These are phyloP conservation scores for Puccinia triticina DNA, from an alignment of 1,284 basidiomycete species.

Conservation along the genomic window DNA sequence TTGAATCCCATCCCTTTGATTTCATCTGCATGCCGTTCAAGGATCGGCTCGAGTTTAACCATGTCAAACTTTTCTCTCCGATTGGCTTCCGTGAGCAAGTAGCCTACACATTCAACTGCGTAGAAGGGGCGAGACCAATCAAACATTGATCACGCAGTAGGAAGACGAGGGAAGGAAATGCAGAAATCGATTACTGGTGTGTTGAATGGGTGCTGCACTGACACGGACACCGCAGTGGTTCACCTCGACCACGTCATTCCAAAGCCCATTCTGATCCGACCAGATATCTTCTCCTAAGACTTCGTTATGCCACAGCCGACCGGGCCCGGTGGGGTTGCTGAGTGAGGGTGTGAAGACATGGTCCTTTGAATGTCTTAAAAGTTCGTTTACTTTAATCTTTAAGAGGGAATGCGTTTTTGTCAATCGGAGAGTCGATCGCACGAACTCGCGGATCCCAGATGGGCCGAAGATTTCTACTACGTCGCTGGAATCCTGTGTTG, in stretches of 20 bases:
- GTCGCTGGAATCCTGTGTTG: conserved; percentile 25
- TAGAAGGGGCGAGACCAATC: neutral
- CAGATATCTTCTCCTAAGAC: conserved; percentile 69
- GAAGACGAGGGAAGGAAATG: neutral
- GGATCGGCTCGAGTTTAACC: conserved; percentile 59
- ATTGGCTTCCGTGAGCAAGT: conserved; percentile 71
- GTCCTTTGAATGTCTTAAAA: conserved; percentile 67
- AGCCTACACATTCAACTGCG: conserved; percentile 80
- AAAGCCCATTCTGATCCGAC: conserved; percentile 71
- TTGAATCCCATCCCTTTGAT: conserved; percentile 60
- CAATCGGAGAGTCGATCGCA: conserved; percentile 73
- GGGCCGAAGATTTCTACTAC: conserved; percentile 80
- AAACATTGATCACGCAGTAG: neutral
- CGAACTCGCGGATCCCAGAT: conserved; percentile 74
- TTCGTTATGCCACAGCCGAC: conserved; percentile 67
- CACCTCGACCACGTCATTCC: conserved; percentile 67
- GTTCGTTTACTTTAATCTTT: conserved; percentile 76
- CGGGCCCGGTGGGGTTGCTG: conserved; percentile 63
- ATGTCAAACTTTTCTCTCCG: conserved; percentile 61
- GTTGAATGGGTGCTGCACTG: conserved; percentile 76
- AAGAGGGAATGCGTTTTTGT: conserved; percentile 71
- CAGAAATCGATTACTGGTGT: conserved; percentile 61
- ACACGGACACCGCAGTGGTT: conserved; percentile 66
- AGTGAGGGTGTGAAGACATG: conserved; percentile 60
- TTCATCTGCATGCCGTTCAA: conserved; percentile 62